Conservation (phyloP, 1,284 basidiomycete genomes). For the Marasmius oreades region DNA sequence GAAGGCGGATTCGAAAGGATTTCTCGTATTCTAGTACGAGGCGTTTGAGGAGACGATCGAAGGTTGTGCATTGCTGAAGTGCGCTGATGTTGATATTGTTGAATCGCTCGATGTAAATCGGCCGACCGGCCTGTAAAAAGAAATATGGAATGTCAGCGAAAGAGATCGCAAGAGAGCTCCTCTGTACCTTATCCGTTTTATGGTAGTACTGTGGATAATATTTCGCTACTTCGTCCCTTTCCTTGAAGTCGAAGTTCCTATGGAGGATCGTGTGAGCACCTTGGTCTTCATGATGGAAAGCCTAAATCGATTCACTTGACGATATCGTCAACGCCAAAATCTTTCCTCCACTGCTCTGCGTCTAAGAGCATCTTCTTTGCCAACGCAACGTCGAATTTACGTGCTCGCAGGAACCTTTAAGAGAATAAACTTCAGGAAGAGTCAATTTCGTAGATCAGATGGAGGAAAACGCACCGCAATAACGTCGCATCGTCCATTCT, state of each 20-base stretch:
- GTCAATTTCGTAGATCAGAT: neutral
- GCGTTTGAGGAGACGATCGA: constrained; percentile 85
- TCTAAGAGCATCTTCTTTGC: constrained; percentile 84
- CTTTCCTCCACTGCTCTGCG: constrained; percentile 89
- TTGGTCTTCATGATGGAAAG: constrained; percentile 11
- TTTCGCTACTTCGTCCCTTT: constrained; percentile 82
- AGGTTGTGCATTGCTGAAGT: constrained; percentile 79
- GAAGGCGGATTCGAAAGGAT: constrained; percentile 76
- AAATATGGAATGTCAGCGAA: neutral
- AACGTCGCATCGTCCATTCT: constrained; percentile 79
- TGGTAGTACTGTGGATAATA: constrained; percentile 98
- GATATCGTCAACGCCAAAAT: constrained; percentile 87
- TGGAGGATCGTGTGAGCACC: neutral
- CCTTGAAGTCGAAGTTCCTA: constrained; percentile 88
- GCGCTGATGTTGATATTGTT: constrained; percentile 87
- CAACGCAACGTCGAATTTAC: constrained; percentile 86
- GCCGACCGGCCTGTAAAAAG: constrained; percentile 78
- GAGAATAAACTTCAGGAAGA: constrained; percentile 1
- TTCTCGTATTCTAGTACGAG: constrained; percentile 95
- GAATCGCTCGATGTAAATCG: constrained; percentile 93
- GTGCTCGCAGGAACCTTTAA: constrained; percentile 81
- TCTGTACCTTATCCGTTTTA: constrained; percentile 84
- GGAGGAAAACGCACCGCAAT: constrained; percentile 51
- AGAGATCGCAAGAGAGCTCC: neutral
- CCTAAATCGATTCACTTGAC: constrained; percentile 53